phyloP scores from a whole-genome alignment of 2,329 filamentous ascomycete species.

The Phyllachora maydis region DNA sequence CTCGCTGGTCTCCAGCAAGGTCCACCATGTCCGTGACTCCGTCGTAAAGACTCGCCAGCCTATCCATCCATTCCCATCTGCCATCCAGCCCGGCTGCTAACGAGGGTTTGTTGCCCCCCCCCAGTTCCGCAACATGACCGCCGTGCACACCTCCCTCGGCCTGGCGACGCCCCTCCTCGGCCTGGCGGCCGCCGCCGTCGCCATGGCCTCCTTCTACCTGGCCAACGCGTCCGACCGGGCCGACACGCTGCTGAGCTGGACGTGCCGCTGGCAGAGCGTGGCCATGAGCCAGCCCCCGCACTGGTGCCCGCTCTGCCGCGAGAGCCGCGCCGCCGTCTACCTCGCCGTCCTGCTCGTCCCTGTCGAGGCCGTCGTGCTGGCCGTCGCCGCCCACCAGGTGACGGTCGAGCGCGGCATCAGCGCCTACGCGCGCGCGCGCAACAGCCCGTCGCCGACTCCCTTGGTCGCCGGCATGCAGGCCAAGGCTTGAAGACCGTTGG shows the following conservation, averaged over 20 bases:
- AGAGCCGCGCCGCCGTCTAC: conserved; percentile 31
- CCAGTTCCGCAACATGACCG: conserved; percentile 17
- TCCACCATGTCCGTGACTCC: conserved; percentile 22
- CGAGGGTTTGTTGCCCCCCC: too few species aligned
- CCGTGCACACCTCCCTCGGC: conserved; percentile 14
- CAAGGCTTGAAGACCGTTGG: conserved; percentile 4
- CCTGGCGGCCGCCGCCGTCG: conserved; percentile 25
- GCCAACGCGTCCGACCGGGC: conserved; percentile 27
- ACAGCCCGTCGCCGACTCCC: too few species aligned
- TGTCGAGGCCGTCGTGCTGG: conserved; percentile 27
- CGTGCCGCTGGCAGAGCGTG: conserved; percentile 36
- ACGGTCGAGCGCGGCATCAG: conserved; percentile 20
- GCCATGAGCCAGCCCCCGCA: conserved; percentile 28
- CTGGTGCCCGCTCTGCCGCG: conserved; percentile 33
- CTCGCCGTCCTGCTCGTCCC: conserved; percentile 35
- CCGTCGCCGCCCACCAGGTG: conserved; percentile 20
- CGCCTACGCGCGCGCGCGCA: conserved; percentile 11
- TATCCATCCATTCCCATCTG: too few species aligned
- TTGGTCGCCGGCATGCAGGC: too few species aligned
- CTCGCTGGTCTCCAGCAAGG: conserved; percentile 26
- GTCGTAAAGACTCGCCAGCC: too few species aligned
- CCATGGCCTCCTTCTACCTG: conserved; percentile 34
- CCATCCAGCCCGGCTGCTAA: too few species aligned
- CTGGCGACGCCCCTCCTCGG: conserved; percentile 19
- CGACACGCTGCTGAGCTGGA: conserved; percentile 40